Evolutionary conservation across 129 eudicot genomes (phyloP), one percentile per base, ranked within the genome.

Genomic region (Saussurea involucrata): DNA sequence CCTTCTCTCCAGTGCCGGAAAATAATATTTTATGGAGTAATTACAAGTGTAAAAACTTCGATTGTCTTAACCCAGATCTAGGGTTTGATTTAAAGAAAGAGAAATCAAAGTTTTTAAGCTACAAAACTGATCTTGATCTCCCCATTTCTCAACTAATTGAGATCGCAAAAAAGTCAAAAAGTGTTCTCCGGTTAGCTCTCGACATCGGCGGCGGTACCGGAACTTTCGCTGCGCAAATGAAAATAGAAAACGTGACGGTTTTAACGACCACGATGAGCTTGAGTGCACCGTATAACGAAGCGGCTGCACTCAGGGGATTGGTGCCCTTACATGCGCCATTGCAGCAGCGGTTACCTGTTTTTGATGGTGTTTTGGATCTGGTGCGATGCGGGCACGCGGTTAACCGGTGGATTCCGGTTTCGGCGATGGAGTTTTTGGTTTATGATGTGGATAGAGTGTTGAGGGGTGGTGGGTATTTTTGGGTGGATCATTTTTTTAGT

Each of bases 201-300:
- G 98, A 94, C 29, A 80, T 94, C 11, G 98, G 98, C 8, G 98
- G 98, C 25, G 98, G 98, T 0, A 91, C 93, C 6, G 98, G 93
- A 1, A 91, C 96, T 24, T 94, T 94, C 49, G 97, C 93, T 0
- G 98, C 93, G 0, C 95, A 87, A 29, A 91, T 94, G 97, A 94
- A 91, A 87, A 68, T 74, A 44, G 53, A 72, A 36, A 94, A 94
- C 76, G 97, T 91, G 77, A 94, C 97, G 12, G 91, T 91, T 44
- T 22, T 91, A 12, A 94, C 98, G 1, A 91, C 97, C 8, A 91
- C 98, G 2, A 89, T 94, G 97, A 91, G 89, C 69, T 73, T 87
- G 8, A 93, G 93, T 49, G 96, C 93, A 4, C 98, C 98, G 0
- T 89, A 91, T 71, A 94, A 71, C 61, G 98, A 91, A 77, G 90